Evolutionary conservation across 202 grass and related monocot species (phyloP).

Genomic region (Dendrocalamus latiflorus): DNA sequence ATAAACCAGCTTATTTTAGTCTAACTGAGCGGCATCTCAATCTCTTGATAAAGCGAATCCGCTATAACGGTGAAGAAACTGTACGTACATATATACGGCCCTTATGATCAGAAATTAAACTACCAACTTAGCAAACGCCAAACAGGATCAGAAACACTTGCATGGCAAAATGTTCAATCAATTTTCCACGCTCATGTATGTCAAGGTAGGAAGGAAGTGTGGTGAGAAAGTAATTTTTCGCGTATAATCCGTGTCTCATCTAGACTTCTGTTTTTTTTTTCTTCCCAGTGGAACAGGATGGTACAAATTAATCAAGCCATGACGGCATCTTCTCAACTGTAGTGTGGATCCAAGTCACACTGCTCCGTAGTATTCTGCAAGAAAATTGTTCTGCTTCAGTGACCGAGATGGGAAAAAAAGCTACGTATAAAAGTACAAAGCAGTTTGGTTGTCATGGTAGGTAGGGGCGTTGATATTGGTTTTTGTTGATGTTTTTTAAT

Average conservation of each 20-base stretch:
- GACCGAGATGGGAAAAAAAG: neutral
- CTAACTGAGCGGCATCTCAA: too few relatives aligned
- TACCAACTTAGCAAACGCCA: neutral
- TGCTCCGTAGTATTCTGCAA: neutral
- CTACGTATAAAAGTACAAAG: neutral
- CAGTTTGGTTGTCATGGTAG: neutral
- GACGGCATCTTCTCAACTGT: neutral
- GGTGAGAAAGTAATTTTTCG: neutral
- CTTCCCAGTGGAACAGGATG: neutral
- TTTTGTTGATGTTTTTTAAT: too few relatives aligned
- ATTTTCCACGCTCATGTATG: neutral
- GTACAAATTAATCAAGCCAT: neutral
- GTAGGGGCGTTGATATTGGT: neutral
- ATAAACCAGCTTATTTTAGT: too few relatives aligned
- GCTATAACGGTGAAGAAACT: neutral
- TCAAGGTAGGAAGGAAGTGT: neutral
- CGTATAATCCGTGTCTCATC: neutral
- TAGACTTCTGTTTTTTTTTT: neutral
- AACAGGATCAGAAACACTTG: neutral
- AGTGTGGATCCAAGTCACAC: neutral
- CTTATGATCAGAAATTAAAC: neutral
- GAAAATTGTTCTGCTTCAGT: neutral
- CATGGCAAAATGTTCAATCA: neutral
- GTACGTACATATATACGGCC: neutral
- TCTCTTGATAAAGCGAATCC: neutral